A percentile compares a stretch with the other conserved stretches of the same genome.
These are phyloP conservation scores for Didymella exigua DNA, from an alignment of 2,329 filamentous ascomycete species.

Conservation along the genomic window DNA sequence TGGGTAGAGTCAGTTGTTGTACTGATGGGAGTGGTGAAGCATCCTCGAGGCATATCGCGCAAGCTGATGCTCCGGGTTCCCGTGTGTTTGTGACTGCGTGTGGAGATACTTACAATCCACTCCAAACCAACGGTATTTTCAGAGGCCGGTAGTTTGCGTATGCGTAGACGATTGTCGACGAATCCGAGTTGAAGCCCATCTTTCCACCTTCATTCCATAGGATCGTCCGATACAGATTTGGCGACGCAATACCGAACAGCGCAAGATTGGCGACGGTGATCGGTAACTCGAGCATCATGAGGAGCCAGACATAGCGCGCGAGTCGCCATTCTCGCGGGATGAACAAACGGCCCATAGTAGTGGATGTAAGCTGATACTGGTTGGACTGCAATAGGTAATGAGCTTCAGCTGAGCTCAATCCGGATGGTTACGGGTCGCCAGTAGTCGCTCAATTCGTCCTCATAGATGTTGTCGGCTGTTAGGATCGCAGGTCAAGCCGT, in stretches of 20 bases:
- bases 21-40: neutral
- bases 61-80: neutral
- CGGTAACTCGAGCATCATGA: slow-evolving; percentile 70
- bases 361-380: neutral
- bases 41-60: neutral
- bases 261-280: slow-evolving; percentile 70
- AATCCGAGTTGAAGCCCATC: slow-evolving; percentile 75
- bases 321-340: slow-evolving; percentile 62
- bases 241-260: slow-evolving; percentile 74
- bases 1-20: slow-evolving; percentile 44
- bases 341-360: slow-evolving; percentile 51
- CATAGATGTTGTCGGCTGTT: slow-evolving; percentile 13
- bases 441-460: slow-evolving; percentile 9
- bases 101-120: slow-evolving; percentile 64
- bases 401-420: slow-evolving; percentile 16
- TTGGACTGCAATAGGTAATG: neutral
- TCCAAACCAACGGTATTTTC: slow-evolving; percentile 73
- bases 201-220: slow-evolving; percentile 76
- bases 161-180: slow-evolving; percentile 71
- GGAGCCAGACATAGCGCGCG: slow-evolving; percentile 57
- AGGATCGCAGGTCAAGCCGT: slow-evolving; percentile 13
- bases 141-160: slow-evolving; percentile 72
- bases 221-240: slow-evolving; percentile 72
- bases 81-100: neutral
- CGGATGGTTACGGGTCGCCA: slow-evolving; percentile 15